Evolutionary conservation across 805 yeast species (phyloP).

Genomic region (Spencermartinsiella europaea): DNA sequence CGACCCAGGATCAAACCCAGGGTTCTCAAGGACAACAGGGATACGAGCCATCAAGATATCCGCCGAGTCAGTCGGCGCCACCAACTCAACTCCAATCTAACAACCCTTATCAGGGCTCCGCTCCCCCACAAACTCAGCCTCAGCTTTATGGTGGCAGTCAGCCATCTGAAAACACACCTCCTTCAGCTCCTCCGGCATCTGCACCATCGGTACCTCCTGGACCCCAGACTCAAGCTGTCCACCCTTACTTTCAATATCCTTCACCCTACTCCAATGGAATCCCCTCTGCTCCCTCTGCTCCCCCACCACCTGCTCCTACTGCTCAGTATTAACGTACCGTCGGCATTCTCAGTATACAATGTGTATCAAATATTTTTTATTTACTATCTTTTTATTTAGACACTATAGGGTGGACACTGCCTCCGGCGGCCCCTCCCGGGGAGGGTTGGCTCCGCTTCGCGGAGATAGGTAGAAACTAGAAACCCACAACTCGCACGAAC

Average conservation of each 20-base stretch:
- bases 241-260: not conserved
- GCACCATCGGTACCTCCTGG: conserved; percentile 6
- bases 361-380: not conserved
- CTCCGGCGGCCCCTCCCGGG: not conserved
- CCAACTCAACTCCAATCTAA: not conserved
- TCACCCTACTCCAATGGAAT: conserved; percentile 9
- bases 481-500: not conserved
- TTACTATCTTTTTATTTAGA: not conserved
- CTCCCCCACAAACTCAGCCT: not conserved
- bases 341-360: not conserved
- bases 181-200: conserved; percentile 4
- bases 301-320: conserved; percentile 4
- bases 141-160: not conserved
- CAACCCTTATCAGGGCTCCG: not conserved
- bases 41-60: too few species aligned
- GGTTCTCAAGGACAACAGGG: too few species aligned
- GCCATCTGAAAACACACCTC: not conserved
- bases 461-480: not conserved
- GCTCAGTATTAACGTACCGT: not conserved
- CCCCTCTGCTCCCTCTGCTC: conserved; percentile 4
- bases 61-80: not conserved
- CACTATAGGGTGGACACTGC: not conserved
- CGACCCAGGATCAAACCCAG: conserved; percentile 3
- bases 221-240: not conserved
- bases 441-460: not conserved